Conservation (phyloP, 169 alveolate species). For the Sarcocystis neurona region DNA sequence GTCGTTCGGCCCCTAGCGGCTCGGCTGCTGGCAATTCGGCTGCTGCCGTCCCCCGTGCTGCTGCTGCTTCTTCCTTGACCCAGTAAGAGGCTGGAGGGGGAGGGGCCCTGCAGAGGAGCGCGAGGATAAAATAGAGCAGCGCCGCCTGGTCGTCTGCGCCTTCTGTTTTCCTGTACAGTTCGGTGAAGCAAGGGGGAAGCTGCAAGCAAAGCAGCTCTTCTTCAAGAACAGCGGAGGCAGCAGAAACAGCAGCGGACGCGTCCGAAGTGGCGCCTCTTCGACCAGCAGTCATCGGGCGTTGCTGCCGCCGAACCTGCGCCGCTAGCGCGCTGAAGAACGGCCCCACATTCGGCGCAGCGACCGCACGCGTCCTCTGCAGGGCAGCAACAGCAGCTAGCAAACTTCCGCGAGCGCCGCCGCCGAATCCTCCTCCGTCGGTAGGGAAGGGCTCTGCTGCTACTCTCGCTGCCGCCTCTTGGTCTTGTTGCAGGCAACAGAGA, state of each 20-base stretch:
- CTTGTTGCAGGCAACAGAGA: not conserved
- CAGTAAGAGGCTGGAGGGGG: constrained; percentile 21
- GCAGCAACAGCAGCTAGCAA: no score
- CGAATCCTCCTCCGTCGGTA: no score
- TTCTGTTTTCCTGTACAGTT: not conserved
- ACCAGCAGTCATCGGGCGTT: not conserved
- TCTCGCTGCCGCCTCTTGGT: not conserved
- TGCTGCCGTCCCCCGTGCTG: no score
- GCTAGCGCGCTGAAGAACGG: not conserved
- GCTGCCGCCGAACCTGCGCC: not conserved
- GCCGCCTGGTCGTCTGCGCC: constrained; percentile 19
- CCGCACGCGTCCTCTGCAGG: no score
- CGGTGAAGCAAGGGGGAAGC: not conserved
- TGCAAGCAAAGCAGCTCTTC: not conserved
- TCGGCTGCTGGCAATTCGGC: no score
- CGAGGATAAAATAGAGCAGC: constrained; percentile 1
- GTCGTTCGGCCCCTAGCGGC: not conserved
- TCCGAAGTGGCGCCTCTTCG: not conserved
- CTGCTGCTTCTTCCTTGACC: not conserved
- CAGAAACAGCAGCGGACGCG: constrained; percentile 9
- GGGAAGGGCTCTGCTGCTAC: not conserved
- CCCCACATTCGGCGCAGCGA: not conserved
- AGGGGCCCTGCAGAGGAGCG: not conserved
- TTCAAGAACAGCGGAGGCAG: constrained; percentile 31
- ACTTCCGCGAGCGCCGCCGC: no score